Conservation (phyloP, 2,329 filamentous ascomycete species). For the Hymenoscyphus linearis region DNA sequence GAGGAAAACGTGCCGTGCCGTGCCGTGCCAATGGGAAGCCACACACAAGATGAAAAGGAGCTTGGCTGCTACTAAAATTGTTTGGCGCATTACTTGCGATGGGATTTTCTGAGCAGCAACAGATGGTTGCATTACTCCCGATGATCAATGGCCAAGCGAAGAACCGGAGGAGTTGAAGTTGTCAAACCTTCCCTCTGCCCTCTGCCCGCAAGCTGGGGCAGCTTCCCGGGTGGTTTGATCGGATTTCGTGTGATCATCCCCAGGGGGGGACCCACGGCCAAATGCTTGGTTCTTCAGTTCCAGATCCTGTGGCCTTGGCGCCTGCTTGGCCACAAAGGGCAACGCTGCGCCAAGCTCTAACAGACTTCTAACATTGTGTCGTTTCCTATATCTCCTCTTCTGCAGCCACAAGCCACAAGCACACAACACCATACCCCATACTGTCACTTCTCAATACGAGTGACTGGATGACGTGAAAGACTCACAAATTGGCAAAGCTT, state of each 20-base stretch:
- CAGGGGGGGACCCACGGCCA: background rate
- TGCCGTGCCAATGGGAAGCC: background rate
- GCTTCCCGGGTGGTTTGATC: background rate
- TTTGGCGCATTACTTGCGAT: too few relatives aligned
- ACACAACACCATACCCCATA: background rate
- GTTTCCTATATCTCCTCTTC: background rate
- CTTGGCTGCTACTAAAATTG: background rate
- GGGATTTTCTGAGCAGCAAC: too few relatives aligned
- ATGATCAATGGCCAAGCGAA: too few relatives aligned
- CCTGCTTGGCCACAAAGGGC: conserved; percentile 2
- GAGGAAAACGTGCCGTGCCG: too few relatives aligned
- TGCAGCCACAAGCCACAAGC: background rate
- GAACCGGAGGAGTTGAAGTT: background rate
- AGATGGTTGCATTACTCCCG: too few relatives aligned
- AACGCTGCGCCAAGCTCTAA: conserved; percentile 2
- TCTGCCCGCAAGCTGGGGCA: too few relatives aligned
- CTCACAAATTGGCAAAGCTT: background rate
- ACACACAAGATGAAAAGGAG: background rate
- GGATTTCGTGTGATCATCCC: too few relatives aligned
- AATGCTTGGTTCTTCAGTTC: too few relatives aligned
- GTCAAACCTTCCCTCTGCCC: background rate
- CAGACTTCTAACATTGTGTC: background rate
- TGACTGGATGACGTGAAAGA: background rate
- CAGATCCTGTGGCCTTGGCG: background rate
- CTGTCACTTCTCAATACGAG: background rate